Evolutionary conservation across 1,284 basidiomycete species (phyloP).

Genomic region (Tylopilus sp.): DNA sequence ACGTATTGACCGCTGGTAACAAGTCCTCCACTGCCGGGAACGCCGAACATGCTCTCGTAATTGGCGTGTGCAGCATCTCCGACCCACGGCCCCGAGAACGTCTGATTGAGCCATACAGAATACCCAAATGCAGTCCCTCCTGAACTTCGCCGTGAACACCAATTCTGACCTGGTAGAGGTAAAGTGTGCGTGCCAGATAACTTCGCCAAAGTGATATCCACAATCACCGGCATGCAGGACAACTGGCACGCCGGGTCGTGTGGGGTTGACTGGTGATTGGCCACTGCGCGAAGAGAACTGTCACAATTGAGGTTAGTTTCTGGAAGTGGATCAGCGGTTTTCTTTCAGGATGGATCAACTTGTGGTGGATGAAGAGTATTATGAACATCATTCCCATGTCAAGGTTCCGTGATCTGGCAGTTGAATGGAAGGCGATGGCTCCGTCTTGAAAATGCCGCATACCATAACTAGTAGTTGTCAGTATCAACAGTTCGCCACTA

Average conservation of each 20-base stretch:
- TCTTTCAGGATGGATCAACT: constrained; percentile 27
- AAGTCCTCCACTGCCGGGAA: no score
- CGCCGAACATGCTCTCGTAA: no score
- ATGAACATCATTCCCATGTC: constrained; percentile 26
- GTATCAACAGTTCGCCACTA: constrained; percentile 47
- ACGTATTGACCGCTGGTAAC: no score
- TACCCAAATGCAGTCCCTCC: no score
- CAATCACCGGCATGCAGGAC: constrained; percentile 65
- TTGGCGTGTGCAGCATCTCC: no score
- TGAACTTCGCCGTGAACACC: no score
- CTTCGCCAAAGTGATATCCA: constrained; percentile 66
- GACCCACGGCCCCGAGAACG: no score
- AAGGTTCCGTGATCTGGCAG: constrained; percentile 31
- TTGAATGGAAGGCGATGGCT: constrained; percentile 26
- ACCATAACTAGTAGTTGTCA: constrained; percentile 52
- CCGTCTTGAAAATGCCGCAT: constrained; percentile 36
- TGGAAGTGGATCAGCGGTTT: constrained; percentile 37
- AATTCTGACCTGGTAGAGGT: constrained; percentile 46
- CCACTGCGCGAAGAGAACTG: constrained; percentile 48
- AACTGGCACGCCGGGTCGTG: constrained; percentile 46
- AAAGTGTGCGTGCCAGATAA: constrained; percentile 65
- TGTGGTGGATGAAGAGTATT: neutral
- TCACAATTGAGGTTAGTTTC: constrained; percentile 42
- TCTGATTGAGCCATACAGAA: no score
- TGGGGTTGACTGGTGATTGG: constrained; percentile 53